A percentile compares a stretch with the other conserved stretches of the same genome.
Evolutionary conservation across 371 early-diverging fungal genomes (phyloP).

Genomic region (Zychaea mexicana): DNA sequence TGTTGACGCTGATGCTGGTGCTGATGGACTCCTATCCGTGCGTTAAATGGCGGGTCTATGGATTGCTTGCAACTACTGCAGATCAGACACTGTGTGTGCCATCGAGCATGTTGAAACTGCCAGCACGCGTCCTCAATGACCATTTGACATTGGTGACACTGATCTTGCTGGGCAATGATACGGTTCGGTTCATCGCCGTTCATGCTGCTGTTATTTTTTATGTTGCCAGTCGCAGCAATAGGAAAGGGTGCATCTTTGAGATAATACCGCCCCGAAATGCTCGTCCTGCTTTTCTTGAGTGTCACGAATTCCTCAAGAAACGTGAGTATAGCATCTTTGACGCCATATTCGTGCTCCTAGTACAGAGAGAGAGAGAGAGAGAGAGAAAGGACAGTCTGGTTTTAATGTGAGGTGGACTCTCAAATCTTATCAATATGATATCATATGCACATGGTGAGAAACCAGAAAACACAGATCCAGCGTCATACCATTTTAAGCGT

Average conservation of each 20-base stretch:
- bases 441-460: too few species aligned
- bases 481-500: conserved; percentile 67
- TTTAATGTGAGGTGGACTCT: conserved; percentile 81
- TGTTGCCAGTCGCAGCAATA: not conserved
- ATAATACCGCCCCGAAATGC: conserved; percentile 10
- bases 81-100: conserved; percentile 76
- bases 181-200: not conserved
- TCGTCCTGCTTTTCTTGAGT: conserved; percentile 17
- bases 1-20: not conserved
- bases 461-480: not conserved
- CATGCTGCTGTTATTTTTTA: not conserved
- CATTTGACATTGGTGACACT: conserved; percentile 67
- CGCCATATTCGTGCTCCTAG: conserved; percentile 39
- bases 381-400: conserved; percentile 18
- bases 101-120: conserved; percentile 52
- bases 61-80: conserved; percentile 63
- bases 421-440: conserved; percentile 69
- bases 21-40: conserved; percentile 28
- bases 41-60: conserved; percentile 42
- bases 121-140: conserved; percentile 82
- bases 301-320: conserved; percentile 53
- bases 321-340: conserved; percentile 32
- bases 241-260: conserved; percentile 11
- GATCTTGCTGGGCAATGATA: conserved; percentile 51
- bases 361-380: conserved; percentile 23